phyloP scores from a whole-genome alignment of 352 stramenopile species.

The Achlya hypogyna region DNA sequence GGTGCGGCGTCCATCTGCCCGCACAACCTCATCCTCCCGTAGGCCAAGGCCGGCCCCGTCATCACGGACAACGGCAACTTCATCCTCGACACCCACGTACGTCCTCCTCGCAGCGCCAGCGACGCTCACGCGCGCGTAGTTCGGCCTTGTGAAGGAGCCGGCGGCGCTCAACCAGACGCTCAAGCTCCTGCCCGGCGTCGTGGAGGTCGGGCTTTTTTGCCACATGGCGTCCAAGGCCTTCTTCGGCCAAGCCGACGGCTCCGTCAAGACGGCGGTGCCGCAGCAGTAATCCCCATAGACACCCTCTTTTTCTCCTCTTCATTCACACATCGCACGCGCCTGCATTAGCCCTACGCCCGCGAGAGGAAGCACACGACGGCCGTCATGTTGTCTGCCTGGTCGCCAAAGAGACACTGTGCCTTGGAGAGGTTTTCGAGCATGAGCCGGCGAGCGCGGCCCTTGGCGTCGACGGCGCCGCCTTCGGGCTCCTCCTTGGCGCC shows the following conservation, averaged over 20 bases:
- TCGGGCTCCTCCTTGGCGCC: conserved; percentile 10
- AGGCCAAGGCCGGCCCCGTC: conserved; percentile 90
- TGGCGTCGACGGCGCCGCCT: conserved; percentile 22
- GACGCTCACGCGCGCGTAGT: conserved; percentile 24
- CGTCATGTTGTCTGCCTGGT: conserved; percentile 85
- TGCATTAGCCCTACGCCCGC: neutral
- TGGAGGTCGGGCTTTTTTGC: conserved; percentile 84
- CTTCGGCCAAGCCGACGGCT: conserved; percentile 79
- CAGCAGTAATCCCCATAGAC: neutral
- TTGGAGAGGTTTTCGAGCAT: conserved; percentile 56
- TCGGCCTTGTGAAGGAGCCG: conserved; percentile 63
- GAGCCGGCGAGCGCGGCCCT: conserved; percentile 24
- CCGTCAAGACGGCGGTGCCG: conserved; percentile 32
- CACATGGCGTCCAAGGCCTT: conserved; percentile 83
- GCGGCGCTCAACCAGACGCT: conserved; percentile 53
- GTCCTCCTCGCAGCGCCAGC: neutral
- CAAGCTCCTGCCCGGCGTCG: conserved; percentile 77
- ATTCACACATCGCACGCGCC: neutral
- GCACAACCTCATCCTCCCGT: conserved; percentile 25
- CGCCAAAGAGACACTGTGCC: conserved; percentile 58
- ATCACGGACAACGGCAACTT: conserved; percentile 97
- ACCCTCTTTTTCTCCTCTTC: neutral
- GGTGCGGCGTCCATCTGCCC: conserved; percentile 7
- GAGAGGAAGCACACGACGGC: conserved; percentile 43
- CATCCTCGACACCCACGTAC: conserved; percentile 74